Evolutionary conservation across 2,329 filamentous ascomycete genomes (phyloP).

Genomic region (Paramyrothecium roridum): DNA sequence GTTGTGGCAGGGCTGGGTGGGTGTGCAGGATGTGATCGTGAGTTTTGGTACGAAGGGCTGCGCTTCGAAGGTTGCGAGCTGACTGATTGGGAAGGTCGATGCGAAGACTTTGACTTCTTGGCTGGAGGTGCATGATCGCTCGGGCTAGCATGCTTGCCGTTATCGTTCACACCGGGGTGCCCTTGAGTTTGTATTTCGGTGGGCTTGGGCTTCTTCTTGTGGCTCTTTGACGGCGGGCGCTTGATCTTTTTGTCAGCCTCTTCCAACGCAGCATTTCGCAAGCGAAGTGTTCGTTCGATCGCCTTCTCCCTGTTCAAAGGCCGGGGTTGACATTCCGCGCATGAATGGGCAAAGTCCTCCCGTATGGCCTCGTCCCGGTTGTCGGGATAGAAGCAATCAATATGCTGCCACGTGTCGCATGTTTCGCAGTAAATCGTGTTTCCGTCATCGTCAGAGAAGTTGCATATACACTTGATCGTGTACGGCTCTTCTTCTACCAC

Average conservation of each 20-base stretch:
- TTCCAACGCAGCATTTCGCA: slow-evolving; percentile 37
- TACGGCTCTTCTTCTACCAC: slow-evolving; percentile 73
- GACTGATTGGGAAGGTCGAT: slow-evolving; percentile 74
- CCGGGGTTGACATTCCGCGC: slow-evolving; percentile 82
- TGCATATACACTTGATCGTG: slow-evolving; percentile 97
- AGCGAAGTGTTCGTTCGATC: slow-evolving; percentile 65
- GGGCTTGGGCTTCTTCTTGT: slow-evolving; percentile 86
- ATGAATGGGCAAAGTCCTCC: slow-evolving; percentile 76
- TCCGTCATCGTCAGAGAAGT: slow-evolving; percentile 91
- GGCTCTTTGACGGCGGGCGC: slow-evolving; percentile 72
- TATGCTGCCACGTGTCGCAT: slow-evolving; percentile 98
- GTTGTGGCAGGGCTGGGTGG: slow-evolving; percentile 75
- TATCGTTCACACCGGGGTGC: slow-evolving; percentile 52
- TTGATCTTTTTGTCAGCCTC: slow-evolving; percentile 68
- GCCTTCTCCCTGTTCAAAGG: slow-evolving; percentile 71
- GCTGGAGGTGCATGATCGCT: slow-evolving; percentile 51
- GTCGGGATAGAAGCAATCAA: slow-evolving; percentile 85
- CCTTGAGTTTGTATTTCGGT: slow-evolving; percentile 59
- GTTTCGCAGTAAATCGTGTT: slow-evolving; percentile 95
- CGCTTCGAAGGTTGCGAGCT: slow-evolving; percentile 65
- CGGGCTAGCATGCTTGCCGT: slow-evolving; percentile 42
- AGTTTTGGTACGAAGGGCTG: slow-evolving; percentile 62
- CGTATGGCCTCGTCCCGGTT: slow-evolving; percentile 70
- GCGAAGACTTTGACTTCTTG: slow-evolving; percentile 80
- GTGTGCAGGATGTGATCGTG: slow-evolving; percentile 56